Base-by-base conservation (phyloP, 2,329 filamentous ascomycete species). In the Zasmidium citrigriseum region DNA sequence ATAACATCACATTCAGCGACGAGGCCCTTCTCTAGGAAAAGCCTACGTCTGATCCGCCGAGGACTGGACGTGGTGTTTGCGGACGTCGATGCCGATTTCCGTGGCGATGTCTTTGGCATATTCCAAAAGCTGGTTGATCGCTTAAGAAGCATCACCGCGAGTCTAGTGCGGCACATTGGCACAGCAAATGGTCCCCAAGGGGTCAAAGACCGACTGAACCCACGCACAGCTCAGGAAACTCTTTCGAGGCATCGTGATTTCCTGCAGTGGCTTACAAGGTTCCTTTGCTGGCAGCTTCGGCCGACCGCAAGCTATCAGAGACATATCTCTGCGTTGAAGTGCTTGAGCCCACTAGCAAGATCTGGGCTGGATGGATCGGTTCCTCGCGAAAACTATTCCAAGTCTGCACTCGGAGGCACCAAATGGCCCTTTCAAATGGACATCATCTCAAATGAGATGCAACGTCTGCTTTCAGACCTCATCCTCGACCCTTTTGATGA, bases 401-500 rank as follows among this genome's bases (percentile, higher is more conserved):
- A 82, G 59, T 75, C 78, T 12, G 82, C 81, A 2, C 73, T 77
- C 24, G 77, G 78, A 29, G 76, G 81, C 54, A 64, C 76, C 2
- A 75, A 73, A 29, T 86, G 84, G 83, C 76, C 77, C 3, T 78
- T 81, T 58, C 69, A 75, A 20, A 57, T 83, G 12, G 70, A 76
- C 2, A 72, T 85, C 3, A 74, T 82, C 18, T 74, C 72, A 52
- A 11, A 49, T 1, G 63, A 64, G 2, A 52, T 88, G 77, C 75
- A 85, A 11, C 81, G 89, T 49, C 79, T 87, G 3, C 77, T 98
- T 5, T 77, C 93, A 14, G 91, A 96, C 72, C 83, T 96, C 21
- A 76, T 96, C 7, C 80, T 96, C 70, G 90, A 99, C 67, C 91
- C 93, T 0, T 99, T 96, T 68, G 95, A 98, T 57, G 95, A 99